Evolutionary conservation across 352 stramenopile species (phyloP).

Genomic region (Globisporangium camurandrum): DNA sequence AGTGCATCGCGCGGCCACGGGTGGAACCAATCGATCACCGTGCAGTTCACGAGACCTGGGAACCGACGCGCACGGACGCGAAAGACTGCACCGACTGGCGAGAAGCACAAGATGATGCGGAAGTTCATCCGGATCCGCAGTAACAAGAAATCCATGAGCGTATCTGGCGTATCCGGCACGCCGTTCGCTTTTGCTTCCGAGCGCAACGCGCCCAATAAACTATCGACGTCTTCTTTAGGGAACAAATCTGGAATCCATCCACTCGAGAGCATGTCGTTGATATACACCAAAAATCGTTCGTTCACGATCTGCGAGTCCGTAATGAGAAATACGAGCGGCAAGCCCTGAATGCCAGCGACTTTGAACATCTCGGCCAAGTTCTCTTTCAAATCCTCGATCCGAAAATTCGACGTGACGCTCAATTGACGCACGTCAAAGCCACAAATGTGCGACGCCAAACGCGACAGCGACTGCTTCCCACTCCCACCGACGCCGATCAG

Average conservation of each 20-base stretch:
- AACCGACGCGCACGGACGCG: constrained; percentile 94
- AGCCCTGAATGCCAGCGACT: constrained; percentile 89
- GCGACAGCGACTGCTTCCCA: constrained; percentile 95
- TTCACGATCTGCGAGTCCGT: constrained; percentile 98
- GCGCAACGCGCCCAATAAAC: constrained; percentile 83
- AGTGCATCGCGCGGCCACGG: constrained; percentile 95
- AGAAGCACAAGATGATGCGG: constrained; percentile 97
- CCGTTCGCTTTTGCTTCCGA: constrained; percentile 95
- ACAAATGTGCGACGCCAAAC: constrained; percentile 94
- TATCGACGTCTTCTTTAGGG: constrained; percentile 95
- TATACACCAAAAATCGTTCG: constrained; percentile 97
- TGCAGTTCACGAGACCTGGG: constrained; percentile 96
- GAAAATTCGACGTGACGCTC: constrained; percentile 93
- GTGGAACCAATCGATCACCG: constrained; percentile 98
- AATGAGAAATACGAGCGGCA: constrained; percentile 95
- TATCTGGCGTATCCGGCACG: constrained; percentile 90
- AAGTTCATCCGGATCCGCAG: constrained; percentile 93
- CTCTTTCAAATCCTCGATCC: constrained; percentile 96
- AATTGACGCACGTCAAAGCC: constrained; percentile 96
- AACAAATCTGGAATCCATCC: constrained; percentile 98
- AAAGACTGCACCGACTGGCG: constrained; percentile 95
- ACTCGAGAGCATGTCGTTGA: constrained; percentile 95
- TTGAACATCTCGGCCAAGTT: constrained; percentile 96
- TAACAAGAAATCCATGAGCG: constrained; percentile 95
- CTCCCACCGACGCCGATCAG: constrained; percentile 96